A percentile compares a stretch with the other conserved stretches of the same genome.
Evolutionary conservation across 148 eudicot species (phyloP).

Genomic region (Pharnaceum exiguum): DNA sequence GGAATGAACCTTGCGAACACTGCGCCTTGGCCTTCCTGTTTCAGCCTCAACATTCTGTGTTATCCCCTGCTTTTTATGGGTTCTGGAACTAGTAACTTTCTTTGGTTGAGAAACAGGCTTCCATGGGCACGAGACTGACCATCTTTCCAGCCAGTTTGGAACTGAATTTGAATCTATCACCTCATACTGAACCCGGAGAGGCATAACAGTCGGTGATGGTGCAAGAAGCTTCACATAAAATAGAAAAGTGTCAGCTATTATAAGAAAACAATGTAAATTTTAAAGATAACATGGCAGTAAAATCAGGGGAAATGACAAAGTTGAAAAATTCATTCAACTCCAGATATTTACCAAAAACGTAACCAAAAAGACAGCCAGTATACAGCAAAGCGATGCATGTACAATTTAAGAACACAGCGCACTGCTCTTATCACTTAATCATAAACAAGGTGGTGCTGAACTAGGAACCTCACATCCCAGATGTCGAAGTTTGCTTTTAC

Average conservation of each 20-base stretch:
- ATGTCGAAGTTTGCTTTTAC: no score
- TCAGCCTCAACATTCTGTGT: conserved; percentile 32
- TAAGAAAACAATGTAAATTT: neutral
- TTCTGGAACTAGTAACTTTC: conserved; percentile 28
- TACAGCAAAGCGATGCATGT: no score
- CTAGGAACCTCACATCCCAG: no score
- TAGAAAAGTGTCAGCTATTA: neutral
- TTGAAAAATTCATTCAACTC: neutral
- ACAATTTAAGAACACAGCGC: no score
- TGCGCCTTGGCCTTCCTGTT: conserved; percentile 37
- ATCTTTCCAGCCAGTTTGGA: conserved; percentile 45
- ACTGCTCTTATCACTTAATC: no score
- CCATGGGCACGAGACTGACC: conserved; percentile 47
- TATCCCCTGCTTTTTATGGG: conserved; percentile 37
- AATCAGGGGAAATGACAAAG: neutral
- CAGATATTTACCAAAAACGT: neutral
- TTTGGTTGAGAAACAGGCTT: conserved; percentile 39
- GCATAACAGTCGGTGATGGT: conserved; percentile 40
- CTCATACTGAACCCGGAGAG: conserved; percentile 55
- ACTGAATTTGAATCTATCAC: conserved; percentile 43
- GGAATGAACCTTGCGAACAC: conserved; percentile 34
- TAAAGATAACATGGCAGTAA: conserved; percentile 5
- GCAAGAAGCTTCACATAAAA: conserved; percentile 39
- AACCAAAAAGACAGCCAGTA: no score
- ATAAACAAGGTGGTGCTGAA: no score